Conservation (phyloP, 257 asterid species). For the Fraxinus americana region DNA sequence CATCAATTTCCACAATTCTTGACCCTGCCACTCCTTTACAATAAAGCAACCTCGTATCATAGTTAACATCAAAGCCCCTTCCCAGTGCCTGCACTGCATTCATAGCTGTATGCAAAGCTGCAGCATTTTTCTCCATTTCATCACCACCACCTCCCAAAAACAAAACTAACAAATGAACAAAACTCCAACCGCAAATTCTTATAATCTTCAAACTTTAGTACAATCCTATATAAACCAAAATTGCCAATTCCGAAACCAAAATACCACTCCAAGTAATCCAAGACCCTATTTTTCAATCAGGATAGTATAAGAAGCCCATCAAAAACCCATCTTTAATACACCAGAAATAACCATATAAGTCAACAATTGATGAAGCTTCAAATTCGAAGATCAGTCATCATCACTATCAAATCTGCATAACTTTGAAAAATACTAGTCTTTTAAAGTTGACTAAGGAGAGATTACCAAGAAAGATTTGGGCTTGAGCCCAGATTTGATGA, state of each 20-base stretch:
- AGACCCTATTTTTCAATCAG: slow-evolving; percentile 11
- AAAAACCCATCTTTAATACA: not conserved
- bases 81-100: slow-evolving; percentile 83
- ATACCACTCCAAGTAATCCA: slow-evolving; percentile 19
- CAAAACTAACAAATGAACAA: slow-evolving; percentile 1
- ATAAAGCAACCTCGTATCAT: slow-evolving; percentile 82
- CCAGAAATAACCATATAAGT: slow-evolving; percentile 18
- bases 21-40: slow-evolving; percentile 83
- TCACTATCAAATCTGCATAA: slow-evolving; percentile 21
- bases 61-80: slow-evolving; percentile 87
- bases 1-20: slow-evolving; percentile 70
- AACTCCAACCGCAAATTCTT: slow-evolving; percentile 17
- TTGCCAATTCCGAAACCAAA: slow-evolving; percentile 18
- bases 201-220: slow-evolving; percentile 18
- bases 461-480: slow-evolving; percentile 31
- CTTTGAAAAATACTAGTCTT: slow-evolving; percentile 13
- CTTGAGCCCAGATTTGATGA: slow-evolving; percentile 19
- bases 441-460: slow-evolving; percentile 22
- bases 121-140: slow-evolving; percentile 84
- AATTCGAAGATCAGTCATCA: slow-evolving; percentile 34
- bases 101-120: slow-evolving; percentile 79
- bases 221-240: slow-evolving; percentile 19
- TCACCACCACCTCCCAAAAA: slow-evolving; percentile 34
- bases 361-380: slow-evolving; percentile 26
- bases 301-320: slow-evolving; percentile 9